Evolutionary conservation across 345 rosid species (phyloP), one percentile per base, ranked within the genome.

Genomic region (Salix purpurea): DNA sequence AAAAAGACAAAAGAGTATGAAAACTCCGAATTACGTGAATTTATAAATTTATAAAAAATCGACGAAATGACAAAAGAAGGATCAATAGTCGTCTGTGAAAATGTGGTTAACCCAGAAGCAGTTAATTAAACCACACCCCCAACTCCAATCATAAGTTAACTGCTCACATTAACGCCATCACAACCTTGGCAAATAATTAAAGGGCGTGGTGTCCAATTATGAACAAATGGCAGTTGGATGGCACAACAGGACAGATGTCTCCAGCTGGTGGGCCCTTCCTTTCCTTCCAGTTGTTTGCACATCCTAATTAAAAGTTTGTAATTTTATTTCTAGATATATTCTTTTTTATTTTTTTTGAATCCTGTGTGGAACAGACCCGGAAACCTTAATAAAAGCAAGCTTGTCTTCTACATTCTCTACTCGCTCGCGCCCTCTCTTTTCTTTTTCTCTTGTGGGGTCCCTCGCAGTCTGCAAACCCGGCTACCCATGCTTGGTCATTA

Each of bases 381-480:
- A 83, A 88, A 85, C 91, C 94, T 89, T 88, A 85, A 87, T 84
- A 89, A 90, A 87, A 30, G 86, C 81, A 75, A 34, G 68, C 81
- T 78, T 84, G 85, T 90, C 85, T 83, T 73, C 88, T 34, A 83
- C 90, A 84, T 85, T 85, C 86, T 82, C 74, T 18, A 75, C 77
- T 42, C 32, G 34, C 39, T 14, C 34, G 0, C 71, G 2, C 68
- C 16, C 60, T 44, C 32, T 9, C 36, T n/a, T 9, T 15, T 54
- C 44, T 32, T n/a, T 21, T 36, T 46, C 61, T 8, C 24, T 26
- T 5, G 56, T 26, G 65, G 83, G 74, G 83, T 62, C 76, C 79
- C 79, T 19, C 52, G 3, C n/a, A 15, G 30, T 4, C 83, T 81
- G 75, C 84, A 75, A 65, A 37, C 24, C 42, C 81, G 10, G 73